Percentiles rank a stretch among this genome's conserved stretches.
These are phyloP conservation scores for Suillus clintonianus DNA, from an alignment of 768 basidiomycete species.

Conservation along the genomic window DNA sequence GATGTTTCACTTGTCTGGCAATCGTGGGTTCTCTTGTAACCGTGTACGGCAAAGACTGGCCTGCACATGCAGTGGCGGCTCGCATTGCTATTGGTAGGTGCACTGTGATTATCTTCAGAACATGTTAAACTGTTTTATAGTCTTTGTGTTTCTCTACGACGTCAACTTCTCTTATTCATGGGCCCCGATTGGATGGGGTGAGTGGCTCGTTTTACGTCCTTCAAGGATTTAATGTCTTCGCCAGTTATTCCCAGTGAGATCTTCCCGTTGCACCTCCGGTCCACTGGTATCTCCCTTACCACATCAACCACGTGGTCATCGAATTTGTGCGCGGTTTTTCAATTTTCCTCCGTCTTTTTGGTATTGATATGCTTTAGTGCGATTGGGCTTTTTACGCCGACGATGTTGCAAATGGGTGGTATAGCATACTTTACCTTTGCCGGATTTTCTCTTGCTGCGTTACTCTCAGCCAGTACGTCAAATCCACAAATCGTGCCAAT, in stretches of 20 bases:
- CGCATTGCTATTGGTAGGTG: slow-evolving; percentile 30
- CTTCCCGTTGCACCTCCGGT: slow-evolving; percentile 42
- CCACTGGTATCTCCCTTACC: slow-evolving; percentile 43
- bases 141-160: slow-evolving; percentile 42
- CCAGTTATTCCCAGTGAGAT: slow-evolving; percentile 42
- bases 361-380: slow-evolving; percentile 13
- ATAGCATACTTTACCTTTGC: slow-evolving; percentile 32
- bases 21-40: slow-evolving; percentile 31
- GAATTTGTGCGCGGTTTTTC: slow-evolving; percentile 28
- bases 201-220: background rate
- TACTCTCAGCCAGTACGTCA: slow-evolving; percentile 30
- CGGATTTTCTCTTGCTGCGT: slow-evolving; percentile 26
- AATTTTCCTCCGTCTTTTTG: background rate
- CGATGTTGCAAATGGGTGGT: slow-evolving; percentile 23
- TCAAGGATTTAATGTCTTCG: slow-evolving; percentile 10
- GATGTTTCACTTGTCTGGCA: slow-evolving; percentile 30
- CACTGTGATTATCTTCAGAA: slow-evolving; percentile 14
- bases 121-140: slow-evolving; percentile 22
- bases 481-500: background rate
- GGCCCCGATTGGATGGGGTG: slow-evolving; percentile 33
- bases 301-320: slow-evolving; percentile 45
- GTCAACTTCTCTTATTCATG: slow-evolving; percentile 37
- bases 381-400: slow-evolving; percentile 31
- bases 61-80: slow-evolving; percentile 27
- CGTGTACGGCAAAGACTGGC: slow-evolving; percentile 29